Conservation (phyloP, 768 basidiomycete genomes). For the Amanita thiersii region DNA sequence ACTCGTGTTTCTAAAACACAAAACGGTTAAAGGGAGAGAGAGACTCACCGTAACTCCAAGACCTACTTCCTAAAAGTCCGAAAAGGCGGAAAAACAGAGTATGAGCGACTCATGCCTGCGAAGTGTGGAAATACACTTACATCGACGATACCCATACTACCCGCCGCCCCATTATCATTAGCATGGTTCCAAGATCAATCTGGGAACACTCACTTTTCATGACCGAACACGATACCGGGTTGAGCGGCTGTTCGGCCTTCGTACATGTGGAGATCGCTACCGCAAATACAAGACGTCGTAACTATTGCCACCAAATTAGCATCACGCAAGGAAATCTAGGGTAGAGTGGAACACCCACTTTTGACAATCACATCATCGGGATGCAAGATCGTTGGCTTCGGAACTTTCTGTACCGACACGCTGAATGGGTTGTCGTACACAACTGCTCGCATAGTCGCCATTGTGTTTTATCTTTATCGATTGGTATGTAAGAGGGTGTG, state of each 20-base stretch:
- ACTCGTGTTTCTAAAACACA: no score
- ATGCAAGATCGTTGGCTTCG: constrained; percentile 38
- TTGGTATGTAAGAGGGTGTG: no score
- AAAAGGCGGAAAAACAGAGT: no score
- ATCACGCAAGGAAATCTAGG: not conserved
- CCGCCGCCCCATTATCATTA: no score
- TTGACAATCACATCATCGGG: constrained; percentile 47
- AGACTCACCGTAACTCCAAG: constrained; percentile 34
- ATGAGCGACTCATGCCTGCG: not conserved
- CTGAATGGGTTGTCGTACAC: constrained; percentile 44
- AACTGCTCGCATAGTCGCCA: constrained; percentile 38
- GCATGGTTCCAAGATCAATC: not conserved
- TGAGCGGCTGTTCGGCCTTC: constrained; percentile 45
- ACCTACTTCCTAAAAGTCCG: constrained; percentile 31
- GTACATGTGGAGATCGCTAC: constrained; percentile 45
- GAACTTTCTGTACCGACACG: constrained; percentile 38
- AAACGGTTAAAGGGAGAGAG: no score
- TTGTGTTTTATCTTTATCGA: no score
- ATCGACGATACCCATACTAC: not conserved
- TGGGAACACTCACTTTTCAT: constrained; percentile 35
- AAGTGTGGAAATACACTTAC: not conserved
- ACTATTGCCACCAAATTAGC: constrained; percentile 26
- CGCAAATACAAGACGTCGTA: constrained; percentile 44
- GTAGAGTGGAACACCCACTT: constrained; percentile 17
- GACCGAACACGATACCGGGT: constrained; percentile 43